Evolutionary conservation across 495 filamentous ascomycete species (phyloP), one percentile per base, ranked within the genome.

Genomic region (Podospora bellae-mahoneyi): DNA sequence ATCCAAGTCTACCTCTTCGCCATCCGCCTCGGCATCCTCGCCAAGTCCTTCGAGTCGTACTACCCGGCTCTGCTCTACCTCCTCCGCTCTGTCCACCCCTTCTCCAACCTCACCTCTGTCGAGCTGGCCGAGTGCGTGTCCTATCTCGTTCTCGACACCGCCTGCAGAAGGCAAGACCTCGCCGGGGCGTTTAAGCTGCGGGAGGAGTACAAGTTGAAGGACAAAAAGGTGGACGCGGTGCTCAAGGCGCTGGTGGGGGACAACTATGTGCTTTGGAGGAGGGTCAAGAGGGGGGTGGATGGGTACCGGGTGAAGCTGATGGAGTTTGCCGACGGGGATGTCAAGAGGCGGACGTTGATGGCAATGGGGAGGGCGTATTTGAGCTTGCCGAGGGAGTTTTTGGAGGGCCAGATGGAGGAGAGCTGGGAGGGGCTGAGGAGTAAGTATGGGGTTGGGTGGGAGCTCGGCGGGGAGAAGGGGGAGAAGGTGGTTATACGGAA

Each of bases 141-240:
- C 39, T 97, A 96, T 74, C 84, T 90, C 18, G 88, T 97, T 57
- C 86, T 98, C 18, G 95, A 99, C 78, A 85, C 92, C 55, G 93
- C 93, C 10, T 97, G 94, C 76, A 87, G 93, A 16, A 87, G 93
- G 71, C 82, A 86, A n/a, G 84, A 96, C 67, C 82, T 97, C 48
- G 83, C 84, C 7, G 84, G 86, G 39, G 95, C 94, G 0, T 92
- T 90, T 70, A 79, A 84, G n/a, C 75, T 90, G 58, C 83, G 85
- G 30, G 81, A 81, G 39, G 73, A 79, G 20, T 87, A 89, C 72
- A 71, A 68, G 5, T 86, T 91, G 62, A 78, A 80, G 26, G 90
- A 91, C 65, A 73, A 81, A 4, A 85, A 86, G 30, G 81, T 97
- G 26, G 86, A 90, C 66, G 82, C 82, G 13, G 84, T 93, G 5